Evolutionary conservation across 2,329 filamentous ascomycete genomes (phyloP).

Genomic region (Allantophomopsis lycopodina): DNA sequence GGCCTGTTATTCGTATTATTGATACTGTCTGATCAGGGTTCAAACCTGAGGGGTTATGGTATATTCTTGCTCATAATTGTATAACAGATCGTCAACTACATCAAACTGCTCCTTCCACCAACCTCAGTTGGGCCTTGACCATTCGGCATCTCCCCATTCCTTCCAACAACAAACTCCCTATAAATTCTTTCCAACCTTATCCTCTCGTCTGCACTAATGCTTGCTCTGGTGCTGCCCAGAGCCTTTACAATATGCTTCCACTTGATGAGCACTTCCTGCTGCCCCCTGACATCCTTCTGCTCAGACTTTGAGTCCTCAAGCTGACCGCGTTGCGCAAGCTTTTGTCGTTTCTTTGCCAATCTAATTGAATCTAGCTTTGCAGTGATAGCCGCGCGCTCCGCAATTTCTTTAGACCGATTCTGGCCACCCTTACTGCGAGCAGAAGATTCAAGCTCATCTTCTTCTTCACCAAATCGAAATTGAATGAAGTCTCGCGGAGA

Average conservation of each 20-base stretch:
- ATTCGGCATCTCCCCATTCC: slow-evolving; percentile 90
- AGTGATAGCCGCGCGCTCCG: slow-evolving; percentile 65
- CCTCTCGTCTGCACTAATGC: slow-evolving; percentile 69
- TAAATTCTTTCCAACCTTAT: slow-evolving; percentile 70
- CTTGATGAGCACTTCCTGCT: slow-evolving; percentile 63
- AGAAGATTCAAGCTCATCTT: slow-evolving; percentile 28
- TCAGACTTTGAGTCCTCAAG: slow-evolving; percentile 9
- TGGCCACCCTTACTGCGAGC: slow-evolving; percentile 25
- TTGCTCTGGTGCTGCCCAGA: slow-evolving; percentile 63
- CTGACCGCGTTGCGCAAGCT: slow-evolving; percentile 11
- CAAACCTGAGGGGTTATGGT: too few relatives aligned
- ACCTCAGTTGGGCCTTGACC: slow-evolving; percentile 87
- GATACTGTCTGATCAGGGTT: too few relatives aligned
- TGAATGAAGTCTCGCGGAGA: slow-evolving; percentile 47
- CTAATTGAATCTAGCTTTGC: slow-evolving; percentile 76
- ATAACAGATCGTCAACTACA: slow-evolving; percentile 35
- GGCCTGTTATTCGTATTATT: too few relatives aligned
- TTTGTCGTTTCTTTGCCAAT: slow-evolving; percentile 37
- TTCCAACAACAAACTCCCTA: slow-evolving; percentile 78
- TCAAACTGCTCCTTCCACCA: slow-evolving; percentile 83
- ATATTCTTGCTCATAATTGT: background rate
- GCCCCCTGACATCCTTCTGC: slow-evolving; percentile 28
- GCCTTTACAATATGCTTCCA: slow-evolving; percentile 77
- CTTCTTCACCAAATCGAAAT: slow-evolving; percentile 64
- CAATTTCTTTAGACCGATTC: slow-evolving; percentile 41